Conservation (phyloP, 805 yeast genomes). For the Suhomyces sp. region DNA sequence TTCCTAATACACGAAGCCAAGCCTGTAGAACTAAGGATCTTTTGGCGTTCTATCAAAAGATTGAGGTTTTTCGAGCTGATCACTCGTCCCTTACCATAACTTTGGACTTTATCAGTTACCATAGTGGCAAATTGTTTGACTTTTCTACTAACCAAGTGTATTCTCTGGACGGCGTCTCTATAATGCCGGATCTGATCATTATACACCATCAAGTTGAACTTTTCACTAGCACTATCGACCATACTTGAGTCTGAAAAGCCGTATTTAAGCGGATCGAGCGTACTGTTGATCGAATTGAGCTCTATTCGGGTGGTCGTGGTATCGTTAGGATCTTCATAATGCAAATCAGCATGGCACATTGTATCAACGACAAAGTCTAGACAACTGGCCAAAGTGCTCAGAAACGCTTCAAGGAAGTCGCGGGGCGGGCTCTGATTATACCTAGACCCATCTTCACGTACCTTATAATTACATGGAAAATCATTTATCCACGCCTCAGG, state of each 20-base stretch:
- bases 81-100: conserved; percentile 67
- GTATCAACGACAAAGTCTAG: conserved; percentile 65
- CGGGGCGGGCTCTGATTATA: conserved; percentile 26
- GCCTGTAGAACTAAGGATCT: conserved; percentile 59
- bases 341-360: conserved; percentile 47
- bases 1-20: conserved; percentile 64
- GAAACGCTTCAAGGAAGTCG: conserved; percentile 38
- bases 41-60: conserved; percentile 51
- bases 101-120: conserved; percentile 64
- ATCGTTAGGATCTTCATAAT: conserved; percentile 29
- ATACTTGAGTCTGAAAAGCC: conserved; percentile 36
- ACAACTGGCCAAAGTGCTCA: conserved; percentile 42
- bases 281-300: conserved; percentile 27
- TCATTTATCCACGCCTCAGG: conserved; percentile 71
- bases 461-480: conserved; percentile 41
- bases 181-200: conserved; percentile 79
- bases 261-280: conserved; percentile 43
- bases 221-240: conserved; percentile 31
- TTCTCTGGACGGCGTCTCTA: conserved; percentile 66
- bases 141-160: conserved; percentile 62
- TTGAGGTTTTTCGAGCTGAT: conserved; percentile 52
- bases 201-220: conserved; percentile 60
- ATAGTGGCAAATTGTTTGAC: conserved; percentile 63
- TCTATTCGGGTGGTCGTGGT: conserved; percentile 20
- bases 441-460: conserved; percentile 15